Evolutionary conservation across 768 basidiomycete genomes (phyloP), one percentile per base, ranked within the genome.

Genomic region (Leccinum olivaceopallidum): DNA sequence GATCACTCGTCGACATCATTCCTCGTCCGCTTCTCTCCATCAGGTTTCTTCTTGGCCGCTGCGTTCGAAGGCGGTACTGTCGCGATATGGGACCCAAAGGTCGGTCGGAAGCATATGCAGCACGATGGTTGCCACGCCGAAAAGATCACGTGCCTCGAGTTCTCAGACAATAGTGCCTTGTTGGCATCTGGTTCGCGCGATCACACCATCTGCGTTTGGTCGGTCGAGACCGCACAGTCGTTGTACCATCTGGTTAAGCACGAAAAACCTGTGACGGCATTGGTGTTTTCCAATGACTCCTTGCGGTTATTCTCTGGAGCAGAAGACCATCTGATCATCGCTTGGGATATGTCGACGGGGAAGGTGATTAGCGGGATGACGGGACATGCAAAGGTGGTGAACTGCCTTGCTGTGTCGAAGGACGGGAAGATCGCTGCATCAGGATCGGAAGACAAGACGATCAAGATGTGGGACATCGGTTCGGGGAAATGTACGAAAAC

Each of bases 271-370:
- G 69, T 74, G 44, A 56, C 34, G 4, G 51, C 62, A 4, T 52
- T 74, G 44, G 63, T 36, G 2, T 74, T 73, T 55, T 69, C 70
- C 2, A 57, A 49, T 13, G 63, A 71, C 39, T 67, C 68, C 0
- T 44, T 30, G 3, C 18, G 44, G 8, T 49, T 74, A 18, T 60
- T 65, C 32, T 75, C 73, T 2, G 68, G 72, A 16, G 65, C 65
- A 1, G 61, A 64, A 39, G 69, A 74, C 37, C 63, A 68, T 5
- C 56, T 67, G 6, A 30, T 71, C 37, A 64, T 69, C 20, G 28
- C 69, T 20, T 73, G 73, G 30, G 30, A 30, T 30, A 30, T 30
- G 72, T 49, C 53, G 7, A 59, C 32, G 0, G 69, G 66, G 24
- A 64, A 60, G 49, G 7, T 62, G 14, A 44, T 65, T 37, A 61